Percentiles rank a stretch among this genome's conserved stretches.
Conservation (phyloP, 139 green algal species). For the Coelastrella sp. region DNA sequence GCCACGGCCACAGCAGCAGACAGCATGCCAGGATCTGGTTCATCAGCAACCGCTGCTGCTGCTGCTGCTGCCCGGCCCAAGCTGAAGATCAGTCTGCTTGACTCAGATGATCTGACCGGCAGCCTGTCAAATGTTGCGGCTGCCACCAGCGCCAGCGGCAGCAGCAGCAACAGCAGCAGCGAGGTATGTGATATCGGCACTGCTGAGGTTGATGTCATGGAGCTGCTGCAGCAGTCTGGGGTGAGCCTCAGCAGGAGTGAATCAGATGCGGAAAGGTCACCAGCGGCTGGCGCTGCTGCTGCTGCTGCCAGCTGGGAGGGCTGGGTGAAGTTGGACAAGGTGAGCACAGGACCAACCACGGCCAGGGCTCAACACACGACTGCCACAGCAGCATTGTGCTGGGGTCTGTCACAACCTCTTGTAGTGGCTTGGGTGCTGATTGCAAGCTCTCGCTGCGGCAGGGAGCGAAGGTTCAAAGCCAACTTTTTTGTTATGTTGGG, state of each 20-base stretch:
- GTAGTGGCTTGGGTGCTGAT: too few species aligned
- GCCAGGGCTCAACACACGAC: not conserved
- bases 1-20: conserved; percentile 20
- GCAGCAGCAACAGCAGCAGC: conserved; percentile 12
- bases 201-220: conserved; percentile 4
- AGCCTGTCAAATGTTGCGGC: not conserved
- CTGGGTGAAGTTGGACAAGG: conserved; percentile 35
- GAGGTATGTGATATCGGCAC: not conserved
- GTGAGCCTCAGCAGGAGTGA: not conserved
- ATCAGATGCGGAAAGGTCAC: not conserved
- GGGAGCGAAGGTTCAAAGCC: too few species aligned
- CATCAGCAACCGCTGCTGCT: not conserved
- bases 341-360: not conserved
- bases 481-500: too few species aligned
- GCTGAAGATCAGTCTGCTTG: conserved; percentile 20
- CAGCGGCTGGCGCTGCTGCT: not conserved
- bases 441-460: too few species aligned
- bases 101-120: conserved; percentile 8
- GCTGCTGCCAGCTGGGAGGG: conserved; percentile 36
- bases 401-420: not conserved
- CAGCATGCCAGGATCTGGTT: not conserved
- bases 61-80: conserved; percentile 17
- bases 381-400: not conserved
- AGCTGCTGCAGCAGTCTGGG: not conserved
- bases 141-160: not conserved